Percentiles rank a stretch among this genome's conserved stretches.
phyloP scores from a whole-genome alignment of 805 yeast genomes.

The Pichia cabralensis region DNA sequence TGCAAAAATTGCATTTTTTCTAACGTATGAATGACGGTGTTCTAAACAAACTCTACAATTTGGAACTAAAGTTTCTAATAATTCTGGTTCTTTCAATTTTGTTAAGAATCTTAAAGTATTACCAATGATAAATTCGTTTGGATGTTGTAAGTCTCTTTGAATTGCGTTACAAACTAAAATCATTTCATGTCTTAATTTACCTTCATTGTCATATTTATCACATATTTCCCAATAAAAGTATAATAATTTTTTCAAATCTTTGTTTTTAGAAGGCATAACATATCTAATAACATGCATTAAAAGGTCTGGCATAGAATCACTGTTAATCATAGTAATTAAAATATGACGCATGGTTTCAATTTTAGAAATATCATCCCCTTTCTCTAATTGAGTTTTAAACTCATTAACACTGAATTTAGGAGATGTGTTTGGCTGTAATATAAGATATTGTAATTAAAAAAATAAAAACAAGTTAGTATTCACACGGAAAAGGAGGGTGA shows the following conservation, averaged over 20 bases:
- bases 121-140: conserved; percentile 95
- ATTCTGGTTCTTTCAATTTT: conserved; percentile 85
- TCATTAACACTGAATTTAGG: conserved; percentile 57
- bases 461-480: too few species aligned
- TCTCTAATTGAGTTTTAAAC: conserved; percentile 70
- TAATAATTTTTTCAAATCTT: conserved; percentile 82
- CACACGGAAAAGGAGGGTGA: too few species aligned
- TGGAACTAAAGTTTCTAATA: conserved; percentile 91
- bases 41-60: conserved; percentile 84
- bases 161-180: conserved; percentile 96
- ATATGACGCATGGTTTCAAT: conserved; percentile 85
- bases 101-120: conserved; percentile 86
- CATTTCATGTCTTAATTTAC: conserved; percentile 96
- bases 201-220: conserved; percentile 79
- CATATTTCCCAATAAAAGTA: conserved; percentile 98
- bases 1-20: conserved; percentile 94
- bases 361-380: conserved; percentile 81
- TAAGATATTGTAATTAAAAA: not conserved
- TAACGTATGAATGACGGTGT: conserved; percentile 95
- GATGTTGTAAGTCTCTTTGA: conserved; percentile 95
- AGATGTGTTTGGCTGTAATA: conserved; percentile 43
- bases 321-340: conserved; percentile 78
- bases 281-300: conserved; percentile 96
- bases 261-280: conserved; percentile 91
- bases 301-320: conserved; percentile 85